Base-by-base conservation (phyloP, 2,329 filamentous ascomycete genomes). In the Penicillium digitatum region DNA sequence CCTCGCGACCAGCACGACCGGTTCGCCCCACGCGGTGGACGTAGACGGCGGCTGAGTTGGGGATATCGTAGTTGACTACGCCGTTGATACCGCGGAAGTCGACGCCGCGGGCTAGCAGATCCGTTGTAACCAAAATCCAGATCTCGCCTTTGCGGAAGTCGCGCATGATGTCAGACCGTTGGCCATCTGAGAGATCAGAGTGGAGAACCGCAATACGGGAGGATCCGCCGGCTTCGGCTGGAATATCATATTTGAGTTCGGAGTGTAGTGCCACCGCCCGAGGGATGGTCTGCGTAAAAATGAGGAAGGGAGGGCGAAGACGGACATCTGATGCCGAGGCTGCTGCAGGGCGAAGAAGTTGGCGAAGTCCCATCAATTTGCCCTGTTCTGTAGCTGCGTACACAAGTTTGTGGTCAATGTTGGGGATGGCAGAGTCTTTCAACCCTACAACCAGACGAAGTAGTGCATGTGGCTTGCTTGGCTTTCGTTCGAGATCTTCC, bases 1-100 rank as follows among this genome's bases (percentile, higher is more conserved):
- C 92, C 66, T 89, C 85, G 24, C 92, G 83, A 0, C 94, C 94
- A 0, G 92, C 94, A 22, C 94, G 83, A 0, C 93, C 94, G 0
- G 94, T 97, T 44, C 94, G 84, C 0, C 94, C 94, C 0, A 94
- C 91, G 11, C 94, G 89, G 74, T 99, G 94, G 7, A 99, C 88
- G 69, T 99, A 99, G 1, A 85, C 86, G 0, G 92, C 93, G 5
- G 88, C 88, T 0, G 89, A 92, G n/a, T 87, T 90, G 0, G 94
- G 94, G 9, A 96, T 90, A 72, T 99, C 94, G 75, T 96, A 99
- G 75, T 97, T 99, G 48, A 99, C 89, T 0, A 99, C 92, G 43
- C 92, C 91, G 67, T 96, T 96, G 60, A 99, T 87, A 47, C 94
- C 94, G 9, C 89, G 86, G 76, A 99, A 96, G 73, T 99, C 94